Evolutionary conservation across 176 grass and related monocot species (phyloP).

Genomic region (Stipa capillata): DNA sequence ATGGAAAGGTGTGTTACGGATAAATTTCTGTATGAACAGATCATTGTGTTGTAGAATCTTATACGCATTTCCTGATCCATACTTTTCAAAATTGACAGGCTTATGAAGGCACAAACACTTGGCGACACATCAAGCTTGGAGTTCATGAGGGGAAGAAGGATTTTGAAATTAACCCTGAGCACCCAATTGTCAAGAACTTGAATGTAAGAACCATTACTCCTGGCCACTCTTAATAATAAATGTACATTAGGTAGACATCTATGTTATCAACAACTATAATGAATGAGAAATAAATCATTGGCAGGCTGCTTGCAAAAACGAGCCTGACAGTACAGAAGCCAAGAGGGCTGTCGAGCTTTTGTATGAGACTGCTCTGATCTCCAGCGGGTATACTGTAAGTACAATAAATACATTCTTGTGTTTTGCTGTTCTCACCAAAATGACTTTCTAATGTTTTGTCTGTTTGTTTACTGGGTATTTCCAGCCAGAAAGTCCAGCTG

Average conservation of each 20-base stretch:
- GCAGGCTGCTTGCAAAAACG: conserved; percentile 81
- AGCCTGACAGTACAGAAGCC: conserved; percentile 65
- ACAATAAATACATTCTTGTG: neutral
- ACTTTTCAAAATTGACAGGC: conserved; percentile 25
- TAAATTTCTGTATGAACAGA: neutral
- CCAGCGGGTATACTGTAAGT: conserved; percentile 85
- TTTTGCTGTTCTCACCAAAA: neutral
- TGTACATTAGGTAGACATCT: neutral
- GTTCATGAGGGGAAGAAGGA: conserved; percentile 82
- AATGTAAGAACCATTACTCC: conserved; percentile 53
- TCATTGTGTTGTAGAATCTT: neutral
- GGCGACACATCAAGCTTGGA: too few relatives aligned
- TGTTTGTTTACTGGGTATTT: neutral
- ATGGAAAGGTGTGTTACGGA: conserved; percentile 63
- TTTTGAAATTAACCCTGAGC: conserved; percentile 84
- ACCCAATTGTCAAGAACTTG: conserved; percentile 84
- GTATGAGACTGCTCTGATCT: conserved; percentile 83
- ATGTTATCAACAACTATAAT: neutral
- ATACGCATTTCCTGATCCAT: neutral
- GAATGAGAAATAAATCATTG: neutral
- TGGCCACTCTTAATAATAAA: neutral
- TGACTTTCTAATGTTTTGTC: neutral
- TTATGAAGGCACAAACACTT: conserved; percentile 90
- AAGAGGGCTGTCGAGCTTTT: conserved; percentile 63
- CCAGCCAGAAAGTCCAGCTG: conserved; percentile 63